Evolutionary conservation across 75 land plant genomes (phyloP).

Genomic region (Cunninghamia lanceolata): DNA sequence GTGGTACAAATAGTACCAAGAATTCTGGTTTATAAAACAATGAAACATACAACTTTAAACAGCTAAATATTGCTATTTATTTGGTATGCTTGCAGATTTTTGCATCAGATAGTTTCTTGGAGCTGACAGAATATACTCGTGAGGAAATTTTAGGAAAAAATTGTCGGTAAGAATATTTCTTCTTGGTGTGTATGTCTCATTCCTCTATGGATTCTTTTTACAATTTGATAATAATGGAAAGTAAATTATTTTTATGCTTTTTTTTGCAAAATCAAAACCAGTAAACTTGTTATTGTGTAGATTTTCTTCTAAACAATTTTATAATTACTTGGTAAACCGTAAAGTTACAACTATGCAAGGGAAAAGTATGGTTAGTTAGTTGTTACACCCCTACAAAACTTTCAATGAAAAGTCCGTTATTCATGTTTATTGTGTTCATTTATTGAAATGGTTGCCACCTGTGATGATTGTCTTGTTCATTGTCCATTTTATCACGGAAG

Average conservation of each 20-base stretch:
- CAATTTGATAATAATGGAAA: background rate
- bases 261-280: background rate
- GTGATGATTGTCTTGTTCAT: too few species aligned
- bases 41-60: background rate
- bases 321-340: background rate
- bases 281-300: background rate
- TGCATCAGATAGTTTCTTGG: slow-evolving; percentile 97
- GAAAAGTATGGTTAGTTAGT: background rate
- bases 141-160: slow-evolving; percentile 97
- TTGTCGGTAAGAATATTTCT: slow-evolving; percentile 61
- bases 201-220: background rate
- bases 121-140: slow-evolving; percentile 86
- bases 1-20: background rate
- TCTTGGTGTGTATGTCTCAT: background rate
- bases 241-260: background rate
- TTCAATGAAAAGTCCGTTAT: too few species aligned
- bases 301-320: background rate
- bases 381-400: too few species aligned
- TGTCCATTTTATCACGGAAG: too few species aligned
- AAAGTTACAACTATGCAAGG: background rate
- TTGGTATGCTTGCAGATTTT: slow-evolving; percentile 65
- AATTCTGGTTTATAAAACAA: background rate
- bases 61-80: background rate
- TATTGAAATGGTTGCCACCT: too few species aligned
- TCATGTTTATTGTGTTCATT: too few species aligned